Base-by-base conservation (phyloP, 345 rosid species). In the Brassica rapa region DNA sequence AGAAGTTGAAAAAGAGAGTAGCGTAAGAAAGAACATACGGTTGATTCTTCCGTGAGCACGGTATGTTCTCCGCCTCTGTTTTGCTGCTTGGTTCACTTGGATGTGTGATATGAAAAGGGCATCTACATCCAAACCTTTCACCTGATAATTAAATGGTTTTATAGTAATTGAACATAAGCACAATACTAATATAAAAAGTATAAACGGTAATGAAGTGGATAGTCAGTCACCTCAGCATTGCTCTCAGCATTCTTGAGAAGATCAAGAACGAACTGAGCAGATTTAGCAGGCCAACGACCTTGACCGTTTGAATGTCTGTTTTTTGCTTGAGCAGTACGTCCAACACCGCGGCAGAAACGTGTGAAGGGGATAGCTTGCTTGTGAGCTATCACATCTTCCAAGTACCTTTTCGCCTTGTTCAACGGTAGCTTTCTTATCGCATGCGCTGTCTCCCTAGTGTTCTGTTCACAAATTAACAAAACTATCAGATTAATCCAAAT, bases 291-390 rank as follows among this genome's bases (percentile, higher is more conserved):
- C 93, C 94, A 91, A 39, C 94, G 93, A 12, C 93, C 94, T 86
- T 92, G 95, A 29, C 95, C 97, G 55, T 90, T 92, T 9, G 92
- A 87, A 75, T 90, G 92, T 41, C 92, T 86, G 77, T 86, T 92
- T 80, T 92, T 92, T 4, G 89, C 96, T 85, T 90, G 92, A 6
- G 92, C 91, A 16, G 93, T 90, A 76, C 96, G 80, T 62, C 93
- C 97, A 30, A 89, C 89, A 57, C 98, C 99, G 66, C 98, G 49
- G 35, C 98, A 96, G 82, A 88, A 96, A 4, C 98, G 94, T 30
- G 94, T 82, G 90, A 96, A 96, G n/a, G 99, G 99, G 12, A 96
- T 91, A 12, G 99, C 99, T 83, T 96, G 99, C 80, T 96, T 96
- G 82, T 96, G 99, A 15, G 84, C 96, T 68, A 91, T 80, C 41